Conservation (phyloP, 139 green algal species). For the Axilococcus clingmanii region DNA sequence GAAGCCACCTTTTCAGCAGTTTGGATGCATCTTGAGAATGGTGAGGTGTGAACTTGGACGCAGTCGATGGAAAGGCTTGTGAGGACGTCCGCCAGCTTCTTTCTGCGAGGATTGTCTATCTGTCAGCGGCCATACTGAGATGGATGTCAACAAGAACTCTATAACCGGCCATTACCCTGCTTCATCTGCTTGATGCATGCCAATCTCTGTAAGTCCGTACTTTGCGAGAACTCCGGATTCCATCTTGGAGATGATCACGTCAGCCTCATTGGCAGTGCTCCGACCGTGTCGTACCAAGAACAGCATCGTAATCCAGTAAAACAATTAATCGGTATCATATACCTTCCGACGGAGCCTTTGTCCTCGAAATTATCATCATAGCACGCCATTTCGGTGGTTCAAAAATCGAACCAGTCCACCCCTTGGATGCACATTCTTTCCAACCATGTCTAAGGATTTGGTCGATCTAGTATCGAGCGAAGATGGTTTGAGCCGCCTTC, state of each 20-base stretch:
- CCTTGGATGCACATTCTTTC: too few relatives aligned
- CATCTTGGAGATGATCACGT: constrained; percentile 8
- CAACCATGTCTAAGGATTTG: too few relatives aligned
- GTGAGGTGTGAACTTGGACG: constrained; percentile 27
- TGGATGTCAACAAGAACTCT: neutral
- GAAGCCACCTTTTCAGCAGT: constrained; percentile 20
- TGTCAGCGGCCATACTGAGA: neutral
- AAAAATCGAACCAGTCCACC: too few relatives aligned
- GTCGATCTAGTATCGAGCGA: too few relatives aligned
- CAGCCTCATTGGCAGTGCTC: neutral
- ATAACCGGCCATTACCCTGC: constrained; percentile 24
- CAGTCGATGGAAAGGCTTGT: neutral
- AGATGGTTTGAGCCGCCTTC: too few relatives aligned
- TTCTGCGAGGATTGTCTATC: neutral
- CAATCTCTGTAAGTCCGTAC: constrained; percentile 31
- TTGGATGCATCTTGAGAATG: constrained; percentile 38
- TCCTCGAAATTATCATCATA: too few relatives aligned
- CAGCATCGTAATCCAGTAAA: too few relatives aligned
- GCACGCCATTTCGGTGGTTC: too few relatives aligned
- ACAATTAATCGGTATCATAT: too few relatives aligned
- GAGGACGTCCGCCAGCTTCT: neutral
- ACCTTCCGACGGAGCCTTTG: too few relatives aligned
- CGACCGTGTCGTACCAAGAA: too few relatives aligned
- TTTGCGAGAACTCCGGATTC: constrained; percentile 24
- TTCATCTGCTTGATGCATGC: constrained; percentile 27